Evolutionary conservation across 495 filamentous ascomycete genomes (phyloP).

Genomic region (Penicillium turbatum): DNA sequence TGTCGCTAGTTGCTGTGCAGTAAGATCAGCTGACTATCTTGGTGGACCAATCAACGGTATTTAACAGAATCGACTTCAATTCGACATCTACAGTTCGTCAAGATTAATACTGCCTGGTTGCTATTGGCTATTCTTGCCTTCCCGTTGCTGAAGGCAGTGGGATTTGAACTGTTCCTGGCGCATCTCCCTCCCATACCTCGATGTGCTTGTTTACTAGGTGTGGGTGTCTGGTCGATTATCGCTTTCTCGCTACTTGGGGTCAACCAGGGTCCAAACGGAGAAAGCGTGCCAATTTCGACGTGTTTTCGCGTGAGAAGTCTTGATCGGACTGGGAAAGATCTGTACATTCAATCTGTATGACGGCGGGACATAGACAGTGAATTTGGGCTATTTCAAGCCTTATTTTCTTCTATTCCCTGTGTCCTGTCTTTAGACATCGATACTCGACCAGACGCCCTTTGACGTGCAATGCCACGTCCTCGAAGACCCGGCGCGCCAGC

Average conservation of each 20-base stretch:
- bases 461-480: conserved; percentile 59
- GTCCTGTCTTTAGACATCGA: background rate
- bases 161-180: conserved; percentile 16
- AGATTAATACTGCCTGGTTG: background rate
- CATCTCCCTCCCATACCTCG: conserved; percentile 38
- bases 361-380: background rate
- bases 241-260: conserved; percentile 40
- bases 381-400: conserved; percentile 4
- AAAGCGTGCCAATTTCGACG: conserved; percentile 20
- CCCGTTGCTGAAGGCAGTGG: conserved; percentile 18
- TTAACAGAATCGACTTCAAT: background rate
- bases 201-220: conserved; percentile 41
- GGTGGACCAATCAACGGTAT: background rate
- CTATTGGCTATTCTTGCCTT: background rate
- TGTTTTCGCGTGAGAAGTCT: conserved; percentile 16
- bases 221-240: conserved; percentile 43
- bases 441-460: background rate
- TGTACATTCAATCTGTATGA: background rate
- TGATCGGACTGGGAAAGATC: background rate
- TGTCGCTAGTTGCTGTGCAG: background rate
- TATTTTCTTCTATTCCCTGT: background rate
- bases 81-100: background rate
- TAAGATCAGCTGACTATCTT: background rate
- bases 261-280: conserved; percentile 32
- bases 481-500: conserved; percentile 61